A percentile compares a stretch with the other conserved stretches of the same genome.
Conservation (phyloP, 257 asterid species). For the Gardenia jasminoides region DNA sequence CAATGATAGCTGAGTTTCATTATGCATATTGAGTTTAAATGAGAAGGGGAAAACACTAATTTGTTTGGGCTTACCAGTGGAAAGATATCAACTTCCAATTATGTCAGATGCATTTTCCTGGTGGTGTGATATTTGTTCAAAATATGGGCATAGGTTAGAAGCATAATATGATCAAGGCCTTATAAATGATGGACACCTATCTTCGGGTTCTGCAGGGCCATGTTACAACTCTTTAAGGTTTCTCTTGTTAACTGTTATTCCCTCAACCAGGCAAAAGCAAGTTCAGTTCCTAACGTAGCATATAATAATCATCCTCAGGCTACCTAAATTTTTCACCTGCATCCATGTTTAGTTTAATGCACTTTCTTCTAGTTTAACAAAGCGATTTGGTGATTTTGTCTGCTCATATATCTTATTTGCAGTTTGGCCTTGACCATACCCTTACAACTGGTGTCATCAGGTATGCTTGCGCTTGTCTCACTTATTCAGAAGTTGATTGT, state of each 20-base stretch:
- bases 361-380: constrained; percentile 22
- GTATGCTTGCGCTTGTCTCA: constrained; percentile 30
- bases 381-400: constrained; percentile 7
- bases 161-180: too few species aligned
- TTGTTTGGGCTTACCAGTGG: background rate
- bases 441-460: constrained; percentile 99
- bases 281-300: background rate
- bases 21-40: background rate
- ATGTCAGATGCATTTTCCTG: background rate
- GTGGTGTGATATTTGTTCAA: background rate
- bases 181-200: background rate
- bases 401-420: constrained; percentile 27
- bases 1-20: background rate
- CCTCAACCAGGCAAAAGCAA: background rate
- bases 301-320: background rate
- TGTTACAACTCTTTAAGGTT: background rate
- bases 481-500: background rate
- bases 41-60: background rate
- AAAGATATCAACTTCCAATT: background rate
- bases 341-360: constrained; percentile 4
- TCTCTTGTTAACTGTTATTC: background rate
- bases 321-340: constrained; percentile 16
- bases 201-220: background rate
- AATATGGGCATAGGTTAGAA: background rate
- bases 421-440: constrained; percentile 99